These are phyloP conservation scores for Neonectria hederae DNA, from an alignment of 2,329 filamentous ascomycete species.

Conservation along the genomic window DNA sequence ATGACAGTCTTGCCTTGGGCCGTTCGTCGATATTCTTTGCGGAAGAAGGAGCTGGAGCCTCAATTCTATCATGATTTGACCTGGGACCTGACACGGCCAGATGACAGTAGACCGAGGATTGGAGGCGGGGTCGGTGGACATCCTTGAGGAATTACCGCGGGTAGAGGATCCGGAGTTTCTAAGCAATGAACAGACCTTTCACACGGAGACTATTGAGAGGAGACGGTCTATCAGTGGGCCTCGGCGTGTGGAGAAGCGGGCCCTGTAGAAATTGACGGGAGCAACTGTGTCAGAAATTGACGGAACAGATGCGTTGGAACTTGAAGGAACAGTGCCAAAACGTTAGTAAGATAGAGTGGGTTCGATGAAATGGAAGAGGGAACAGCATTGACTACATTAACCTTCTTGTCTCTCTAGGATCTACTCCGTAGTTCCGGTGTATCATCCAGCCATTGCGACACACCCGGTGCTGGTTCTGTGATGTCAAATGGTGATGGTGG, in stretches of 20 bases:
- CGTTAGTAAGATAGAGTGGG: neutral
- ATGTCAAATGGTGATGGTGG: neutral
- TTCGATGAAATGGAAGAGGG: too few species aligned
- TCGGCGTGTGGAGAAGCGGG: neutral
- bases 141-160: neutral
- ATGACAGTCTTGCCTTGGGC: slow-evolving; percentile 49
- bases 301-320: neutral
- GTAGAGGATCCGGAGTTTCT: neutral
- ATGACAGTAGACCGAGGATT: slow-evolving; percentile 5
- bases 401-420: too few species aligned
- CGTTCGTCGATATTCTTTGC: slow-evolving; percentile 40
- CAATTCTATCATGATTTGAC: slow-evolving; percentile 48
- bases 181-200: neutral
- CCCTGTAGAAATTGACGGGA: neutral
- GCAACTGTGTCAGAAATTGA: neutral
- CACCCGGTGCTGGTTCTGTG: neutral
- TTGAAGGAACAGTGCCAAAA: neutral
- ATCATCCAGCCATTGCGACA: neutral
- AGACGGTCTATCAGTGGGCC: neutral
- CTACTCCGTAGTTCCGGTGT: too few species aligned
- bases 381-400: too few species aligned
- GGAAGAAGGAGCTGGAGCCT: slow-evolving; percentile 35
- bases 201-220: neutral
- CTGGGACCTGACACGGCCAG: slow-evolving; percentile 36
- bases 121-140: slow-evolving; percentile 12